These are phyloP conservation scores for Ophiostoma triangulosporum DNA, from an alignment of 2,329 filamentous ascomycete species.

Conservation along the genomic window DNA sequence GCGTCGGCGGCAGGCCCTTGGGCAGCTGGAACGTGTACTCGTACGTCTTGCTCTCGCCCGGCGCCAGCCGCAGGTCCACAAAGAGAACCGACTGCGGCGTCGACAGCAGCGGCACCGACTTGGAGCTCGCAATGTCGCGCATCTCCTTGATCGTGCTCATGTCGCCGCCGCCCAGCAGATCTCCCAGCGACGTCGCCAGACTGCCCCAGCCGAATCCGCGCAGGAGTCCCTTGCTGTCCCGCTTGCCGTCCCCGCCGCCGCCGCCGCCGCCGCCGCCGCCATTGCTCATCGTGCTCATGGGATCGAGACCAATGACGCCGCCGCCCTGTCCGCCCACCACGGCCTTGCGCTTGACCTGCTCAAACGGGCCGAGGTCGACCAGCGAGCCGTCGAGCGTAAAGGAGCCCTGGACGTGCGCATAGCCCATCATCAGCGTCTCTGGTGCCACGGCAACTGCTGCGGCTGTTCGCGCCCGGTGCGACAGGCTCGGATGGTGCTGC, in stretches of 20 bases:
- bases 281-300: conserved; percentile 15
- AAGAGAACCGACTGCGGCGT: conserved; percentile 94
- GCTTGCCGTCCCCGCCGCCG: conserved; percentile 16
- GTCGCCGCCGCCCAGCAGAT: conserved; percentile 73
- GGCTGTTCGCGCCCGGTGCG: conserved; percentile 19
- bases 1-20: conserved; percentile 76
- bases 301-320: conserved; percentile 71
- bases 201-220: conserved; percentile 70
- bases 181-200: conserved; percentile 76
- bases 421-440: conserved; percentile 94
- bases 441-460: conserved; percentile 26
- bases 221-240: conserved; percentile 62
- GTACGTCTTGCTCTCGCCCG: conserved; percentile 78
- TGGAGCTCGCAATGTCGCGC: conserved; percentile 73
- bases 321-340: conserved; percentile 79
- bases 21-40: conserved; percentile 80
- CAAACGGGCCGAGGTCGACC: conserved; percentile 78
- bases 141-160: conserved; percentile 92
- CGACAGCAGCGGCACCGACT: conserved; percentile 79
- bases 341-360: conserved; percentile 89
- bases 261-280: not conserved
- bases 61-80: conserved; percentile 75
- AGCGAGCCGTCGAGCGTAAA: conserved; percentile 87
- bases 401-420: conserved; percentile 82
- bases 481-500: conserved; percentile 18